Percentiles rank a stretch among this genome's conserved stretches.
Evolutionary conservation across 306 rosid genomes (phyloP).

Genomic region (Senna tora): DNA sequence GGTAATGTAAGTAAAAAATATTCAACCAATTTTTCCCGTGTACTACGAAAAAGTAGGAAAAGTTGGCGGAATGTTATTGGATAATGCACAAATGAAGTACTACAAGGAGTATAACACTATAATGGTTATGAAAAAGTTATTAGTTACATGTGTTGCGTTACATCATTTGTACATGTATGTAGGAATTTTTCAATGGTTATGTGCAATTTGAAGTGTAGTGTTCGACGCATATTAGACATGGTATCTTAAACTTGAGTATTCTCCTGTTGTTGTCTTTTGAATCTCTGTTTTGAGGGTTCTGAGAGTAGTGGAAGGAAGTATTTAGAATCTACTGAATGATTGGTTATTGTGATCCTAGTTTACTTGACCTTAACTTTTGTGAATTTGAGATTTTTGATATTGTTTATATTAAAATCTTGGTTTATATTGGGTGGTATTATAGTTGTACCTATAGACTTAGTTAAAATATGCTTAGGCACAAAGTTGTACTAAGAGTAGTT

Average conservation of each 20-base stretch:
- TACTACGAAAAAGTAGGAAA: too few species aligned
- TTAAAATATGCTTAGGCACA: slow-evolving; percentile 28
- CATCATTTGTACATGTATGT: too few species aligned
- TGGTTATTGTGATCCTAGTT: not conserved
- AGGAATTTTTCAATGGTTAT: too few species aligned
- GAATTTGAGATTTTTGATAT: slow-evolving; percentile 28
- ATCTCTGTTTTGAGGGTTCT: slow-evolving; percentile 11
- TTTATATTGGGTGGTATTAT: slow-evolving; percentile 11
- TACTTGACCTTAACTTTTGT: slow-evolving; percentile 12
- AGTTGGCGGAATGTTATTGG: too few species aligned
- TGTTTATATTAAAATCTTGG: slow-evolving; percentile 24
- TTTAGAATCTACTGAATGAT: not conserved
- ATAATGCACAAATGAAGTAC: too few species aligned
- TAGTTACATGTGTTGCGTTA: too few species aligned
- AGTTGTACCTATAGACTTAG: slow-evolving; percentile 22
- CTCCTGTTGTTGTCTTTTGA: not conserved
- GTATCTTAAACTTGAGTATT: not conserved
- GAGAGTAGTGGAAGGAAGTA: not conserved
- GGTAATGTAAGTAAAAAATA: too few species aligned
- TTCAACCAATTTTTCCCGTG: too few species aligned
- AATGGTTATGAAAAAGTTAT: too few species aligned
- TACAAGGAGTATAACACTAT: too few species aligned
- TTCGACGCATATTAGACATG: not conserved
- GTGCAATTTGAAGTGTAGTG: not conserved
- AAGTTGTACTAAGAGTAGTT: slow-evolving; percentile 26